Conservation (phyloP, 352 stramenopile genomes). For the Pythium oligandrum region DNA sequence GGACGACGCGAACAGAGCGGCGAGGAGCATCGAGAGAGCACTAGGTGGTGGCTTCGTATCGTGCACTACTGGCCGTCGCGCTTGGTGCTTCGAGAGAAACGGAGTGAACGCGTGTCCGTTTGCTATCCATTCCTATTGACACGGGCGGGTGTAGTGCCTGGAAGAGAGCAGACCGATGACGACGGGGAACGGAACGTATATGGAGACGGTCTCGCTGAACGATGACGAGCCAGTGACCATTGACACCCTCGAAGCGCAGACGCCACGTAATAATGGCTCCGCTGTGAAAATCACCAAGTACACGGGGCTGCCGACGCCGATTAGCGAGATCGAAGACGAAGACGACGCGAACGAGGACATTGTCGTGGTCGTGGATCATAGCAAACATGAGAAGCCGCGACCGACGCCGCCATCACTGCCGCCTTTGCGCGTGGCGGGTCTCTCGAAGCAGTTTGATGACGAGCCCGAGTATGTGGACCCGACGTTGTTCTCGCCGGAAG, state of each 20-base stretch:
- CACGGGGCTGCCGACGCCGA: slow-evolving; percentile 14
- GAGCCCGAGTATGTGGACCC: slow-evolving; percentile 74
- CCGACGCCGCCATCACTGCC: slow-evolving; percentile 29
- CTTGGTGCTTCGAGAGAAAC: too few species aligned
- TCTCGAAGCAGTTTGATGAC: slow-evolving; percentile 16
- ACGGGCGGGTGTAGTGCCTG: too few species aligned
- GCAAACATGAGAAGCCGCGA: slow-evolving; percentile 22
- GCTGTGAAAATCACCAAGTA: too few species aligned
- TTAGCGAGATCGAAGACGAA: slow-evolving; percentile 24
- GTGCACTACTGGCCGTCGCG: too few species aligned
- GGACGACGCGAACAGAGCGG: too few species aligned
- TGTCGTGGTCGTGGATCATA: slow-evolving; percentile 32
- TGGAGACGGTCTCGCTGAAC: slow-evolving; percentile 76
- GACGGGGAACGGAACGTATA: slow-evolving; percentile 32
- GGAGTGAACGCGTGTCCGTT: too few species aligned
- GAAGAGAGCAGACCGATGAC: slow-evolving; percentile 14
- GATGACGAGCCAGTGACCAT: slow-evolving; percentile 42
- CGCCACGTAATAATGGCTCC: slow-evolving; percentile 4
- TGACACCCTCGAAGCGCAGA: slow-evolving; percentile 47
- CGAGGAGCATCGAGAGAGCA: too few species aligned
- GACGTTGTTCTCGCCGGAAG: slow-evolving; percentile 75
- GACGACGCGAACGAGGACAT: slow-evolving; percentile 20
- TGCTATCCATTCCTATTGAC: too few species aligned
- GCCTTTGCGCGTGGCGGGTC: slow-evolving; percentile 34
- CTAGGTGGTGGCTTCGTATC: too few species aligned